A percentile compares a stretch with the other conserved stretches of the same genome.
Evolutionary conservation across 805 yeast species (phyloP).

Genomic region (Candida railenensis): DNA sequence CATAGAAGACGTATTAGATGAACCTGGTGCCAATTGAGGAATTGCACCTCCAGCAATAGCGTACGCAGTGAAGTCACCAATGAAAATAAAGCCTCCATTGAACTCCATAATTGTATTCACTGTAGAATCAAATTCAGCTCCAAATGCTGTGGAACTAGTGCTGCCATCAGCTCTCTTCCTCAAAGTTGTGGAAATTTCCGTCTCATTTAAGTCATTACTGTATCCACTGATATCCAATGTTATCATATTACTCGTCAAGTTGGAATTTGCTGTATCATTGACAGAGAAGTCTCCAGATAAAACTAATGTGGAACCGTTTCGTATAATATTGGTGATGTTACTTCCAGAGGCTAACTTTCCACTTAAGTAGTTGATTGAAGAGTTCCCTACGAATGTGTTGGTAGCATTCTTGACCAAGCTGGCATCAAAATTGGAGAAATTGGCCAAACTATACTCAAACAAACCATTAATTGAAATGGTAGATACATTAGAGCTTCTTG

Average conservation of each 20-base stretch:
- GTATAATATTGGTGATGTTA: conserved; percentile 28
- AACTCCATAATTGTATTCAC: conserved; percentile 15
- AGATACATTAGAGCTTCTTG: conserved; percentile 13
- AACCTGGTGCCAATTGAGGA: conserved; percentile 9
- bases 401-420: conserved; percentile 24
- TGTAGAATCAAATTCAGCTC: conserved; percentile 28
- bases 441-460: conserved; percentile 75
- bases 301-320: conserved; percentile 35
- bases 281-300: conserved; percentile 48
- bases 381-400: conserved; percentile 40
- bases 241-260: conserved; percentile 27
- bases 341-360: conserved; percentile 29
- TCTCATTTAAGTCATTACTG: conserved; percentile 31
- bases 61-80: conserved; percentile 1
- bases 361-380: conserved; percentile 37
- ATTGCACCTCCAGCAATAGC: not conserved
- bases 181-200: conserved; percentile 15
- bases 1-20: conserved; percentile 18
- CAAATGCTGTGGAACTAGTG: conserved; percentile 8
- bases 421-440: conserved; percentile 48
- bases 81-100: not conserved
- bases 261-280: conserved; percentile 22
- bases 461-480: conserved; percentile 62
- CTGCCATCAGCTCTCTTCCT: conserved; percentile 16
- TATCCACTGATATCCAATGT: conserved; percentile 26